Base-by-base conservation (phyloP, 495 filamentous ascomycete species). In the Barbatosphaeria neglecta region DNA sequence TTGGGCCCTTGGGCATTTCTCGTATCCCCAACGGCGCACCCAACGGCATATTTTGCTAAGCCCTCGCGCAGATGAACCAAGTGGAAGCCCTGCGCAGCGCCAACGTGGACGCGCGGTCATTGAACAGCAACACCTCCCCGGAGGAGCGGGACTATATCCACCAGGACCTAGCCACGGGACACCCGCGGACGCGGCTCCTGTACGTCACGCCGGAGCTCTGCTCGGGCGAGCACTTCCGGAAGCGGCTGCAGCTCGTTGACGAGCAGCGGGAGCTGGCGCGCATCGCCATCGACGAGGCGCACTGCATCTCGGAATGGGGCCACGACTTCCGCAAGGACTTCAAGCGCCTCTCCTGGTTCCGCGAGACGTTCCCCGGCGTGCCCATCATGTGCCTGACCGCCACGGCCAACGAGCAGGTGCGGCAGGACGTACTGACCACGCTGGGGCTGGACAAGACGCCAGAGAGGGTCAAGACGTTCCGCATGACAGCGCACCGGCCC, bases 271-370 rank as follows among this genome's bases (percentile, higher is more conserved):
- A 96, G 61, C 75, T 97, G 5, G 78, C 82, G 10, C 80, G 90
- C 9, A 78, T 97, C 52, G 90, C 82, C 38, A 81, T 97, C 40
- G 90, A 97, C 64, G 90, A 97, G 66, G 90, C 90, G 13, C 90
- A 97, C 60, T 96, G 90, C 60, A 95, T 97, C 51, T 90, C 84
- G 9, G 90, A 97, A 80, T 97, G 90, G 90, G 90, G 90, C 16
- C 90, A 97, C 60, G 90, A 97, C 61, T 97, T 97, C 56, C 84
- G 90, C n/a, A 84, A 84, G 16, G 82, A 87, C 25, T 96, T 95
- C 64, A 86, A 87, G 53, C 74, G 82, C 20, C 75, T 97, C n/a
- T 80, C 79, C 6, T 95, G 85, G 80, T 94, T 97, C 68, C 86
- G 84, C 49, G 69, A 75, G 22, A 78, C 78, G 18, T 84, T 86